Evolutionary conservation across 2,329 filamentous ascomycete genomes (phyloP).

Genomic region (Colletotrichum sp.): DNA sequence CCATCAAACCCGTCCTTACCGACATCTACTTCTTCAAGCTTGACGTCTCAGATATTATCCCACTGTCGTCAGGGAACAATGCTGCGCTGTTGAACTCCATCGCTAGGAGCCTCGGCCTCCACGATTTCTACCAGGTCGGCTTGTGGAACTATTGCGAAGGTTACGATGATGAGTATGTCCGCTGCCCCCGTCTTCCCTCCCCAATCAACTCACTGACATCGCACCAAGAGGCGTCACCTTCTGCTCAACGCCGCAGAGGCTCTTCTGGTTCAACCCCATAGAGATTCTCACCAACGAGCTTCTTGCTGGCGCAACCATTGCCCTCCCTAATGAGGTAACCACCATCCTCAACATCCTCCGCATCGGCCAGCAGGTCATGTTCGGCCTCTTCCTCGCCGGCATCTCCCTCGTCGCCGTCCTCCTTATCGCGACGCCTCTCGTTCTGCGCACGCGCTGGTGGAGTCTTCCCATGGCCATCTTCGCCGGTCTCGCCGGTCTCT

Average conservation of each 20-base stretch:
- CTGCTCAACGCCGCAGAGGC: conserved; percentile 72
- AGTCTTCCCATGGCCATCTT: conserved; percentile 73
- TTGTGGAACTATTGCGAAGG: conserved; percentile 94
- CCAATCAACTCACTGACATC: conserved; percentile 46
- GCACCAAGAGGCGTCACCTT: conserved; percentile 68
- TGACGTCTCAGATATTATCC: conserved; percentile 82
- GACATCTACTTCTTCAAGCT: conserved; percentile 86
- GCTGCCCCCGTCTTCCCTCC: neutral
- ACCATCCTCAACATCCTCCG: conserved; percentile 77
- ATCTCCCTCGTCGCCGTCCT: conserved; percentile 74
- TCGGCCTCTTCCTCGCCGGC: conserved; percentile 80
- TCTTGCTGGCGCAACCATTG: conserved; percentile 81
- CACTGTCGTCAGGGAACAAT: conserved; percentile 72
- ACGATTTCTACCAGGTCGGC: conserved; percentile 94
- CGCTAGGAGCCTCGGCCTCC: conserved; percentile 82
- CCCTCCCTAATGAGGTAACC: conserved; percentile 75
- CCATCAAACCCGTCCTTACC: conserved; percentile 64
- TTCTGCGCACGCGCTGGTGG: conserved; percentile 59
- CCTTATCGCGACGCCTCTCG: conserved; percentile 68
- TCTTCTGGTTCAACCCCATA: conserved; percentile 94
- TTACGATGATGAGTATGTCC: conserved; percentile 66
- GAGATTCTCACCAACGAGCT: conserved; percentile 81
- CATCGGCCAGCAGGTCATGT: conserved; percentile 84
- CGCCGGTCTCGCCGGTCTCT: conserved; percentile 69
- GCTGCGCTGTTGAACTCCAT: conserved; percentile 84